Conservation (phyloP, 2,329 filamentous ascomycete genomes). For the Phaeosphaeriaceae sp. region DNA sequence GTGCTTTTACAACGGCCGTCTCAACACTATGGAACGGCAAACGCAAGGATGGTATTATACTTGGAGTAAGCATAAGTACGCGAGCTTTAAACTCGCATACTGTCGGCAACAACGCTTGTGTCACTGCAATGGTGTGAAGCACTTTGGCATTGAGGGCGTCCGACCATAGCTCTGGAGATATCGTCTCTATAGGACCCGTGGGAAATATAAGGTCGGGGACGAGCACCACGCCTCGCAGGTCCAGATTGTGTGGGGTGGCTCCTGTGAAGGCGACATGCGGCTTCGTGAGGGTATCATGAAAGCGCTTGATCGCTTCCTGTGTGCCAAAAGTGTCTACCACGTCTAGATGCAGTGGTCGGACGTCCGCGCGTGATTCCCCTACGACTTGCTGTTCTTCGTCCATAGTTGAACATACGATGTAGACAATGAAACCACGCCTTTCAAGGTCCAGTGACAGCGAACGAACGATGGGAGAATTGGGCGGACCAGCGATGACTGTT, state of each 20-base stretch:
- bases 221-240: slow-evolving; percentile 80
- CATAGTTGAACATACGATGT: slow-evolving; percentile 81
- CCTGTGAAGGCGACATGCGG: slow-evolving; percentile 79
- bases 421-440: slow-evolving; percentile 90
- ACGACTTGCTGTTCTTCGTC: slow-evolving; percentile 85
- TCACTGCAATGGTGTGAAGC: slow-evolving; percentile 84
- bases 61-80: slow-evolving; percentile 79
- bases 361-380: slow-evolving; percentile 77
- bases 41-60: slow-evolving; percentile 79
- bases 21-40: slow-evolving; percentile 86
- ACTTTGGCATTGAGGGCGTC: slow-evolving; percentile 93
- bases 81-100: slow-evolving; percentile 64
- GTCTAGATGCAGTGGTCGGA: slow-evolving; percentile 82
- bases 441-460: slow-evolving; percentile 87
- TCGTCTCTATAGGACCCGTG: slow-evolving; percentile 82
- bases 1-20: slow-evolving; percentile 81
- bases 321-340: slow-evolving; percentile 77
- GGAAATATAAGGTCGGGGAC: slow-evolving; percentile 82
- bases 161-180: slow-evolving; percentile 82
- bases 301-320: slow-evolving; percentile 73
- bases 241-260: slow-evolving; percentile 76
- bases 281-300: slow-evolving; percentile 73
- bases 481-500: slow-evolving; percentile 85
- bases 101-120: slow-evolving; percentile 78
- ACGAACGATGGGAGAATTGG: slow-evolving; percentile 81